These are phyloP conservation scores for Penicillium psychrofluorescens DNA, from an alignment of 495 filamentous ascomycete species.

Conservation along the genomic window DNA sequence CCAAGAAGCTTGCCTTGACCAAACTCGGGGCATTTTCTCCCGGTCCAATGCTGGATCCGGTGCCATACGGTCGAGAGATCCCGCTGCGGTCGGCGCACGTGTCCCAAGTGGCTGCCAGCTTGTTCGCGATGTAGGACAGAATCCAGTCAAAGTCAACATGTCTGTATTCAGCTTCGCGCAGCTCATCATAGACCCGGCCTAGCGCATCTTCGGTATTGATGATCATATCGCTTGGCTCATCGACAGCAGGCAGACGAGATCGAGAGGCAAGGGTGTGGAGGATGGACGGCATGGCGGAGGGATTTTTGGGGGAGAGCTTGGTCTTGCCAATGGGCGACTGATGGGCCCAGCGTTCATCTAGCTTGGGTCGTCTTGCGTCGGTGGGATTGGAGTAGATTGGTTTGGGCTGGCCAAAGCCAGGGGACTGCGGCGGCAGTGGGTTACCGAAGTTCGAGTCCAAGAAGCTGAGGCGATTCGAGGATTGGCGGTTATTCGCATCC, in stretches of 20 bases:
- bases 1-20: constrained; percentile 67
- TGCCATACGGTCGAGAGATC: constrained; percentile 41
- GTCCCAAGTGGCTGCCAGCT: constrained; percentile 54
- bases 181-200: constrained; percentile 47
- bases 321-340: constrained; percentile 31
- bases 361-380: constrained; percentile 38
- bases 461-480: constrained; percentile 20
- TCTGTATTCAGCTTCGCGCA: constrained; percentile 42
- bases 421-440: constrained; percentile 10
- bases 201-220: constrained; percentile 37
- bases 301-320: constrained; percentile 38
- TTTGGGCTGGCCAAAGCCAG: constrained; percentile 21
- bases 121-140: constrained; percentile 46
- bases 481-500: constrained; percentile 13
- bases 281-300: constrained; percentile 43
- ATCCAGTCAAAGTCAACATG: constrained; percentile 47
- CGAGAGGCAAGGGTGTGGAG: constrained; percentile 33
- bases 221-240: constrained; percentile 39
- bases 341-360: constrained; percentile 34
- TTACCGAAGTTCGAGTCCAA: constrained; percentile 28
- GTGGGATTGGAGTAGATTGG: constrained; percentile 34
- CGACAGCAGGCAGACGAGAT: constrained; percentile 22
- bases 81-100: constrained; percentile 35
- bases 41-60: constrained; percentile 52
- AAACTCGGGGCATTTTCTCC: constrained; percentile 48